Evolutionary conservation across 2,329 filamentous ascomycete genomes (phyloP).

Genomic region (Fusarium haematococcum): DNA sequence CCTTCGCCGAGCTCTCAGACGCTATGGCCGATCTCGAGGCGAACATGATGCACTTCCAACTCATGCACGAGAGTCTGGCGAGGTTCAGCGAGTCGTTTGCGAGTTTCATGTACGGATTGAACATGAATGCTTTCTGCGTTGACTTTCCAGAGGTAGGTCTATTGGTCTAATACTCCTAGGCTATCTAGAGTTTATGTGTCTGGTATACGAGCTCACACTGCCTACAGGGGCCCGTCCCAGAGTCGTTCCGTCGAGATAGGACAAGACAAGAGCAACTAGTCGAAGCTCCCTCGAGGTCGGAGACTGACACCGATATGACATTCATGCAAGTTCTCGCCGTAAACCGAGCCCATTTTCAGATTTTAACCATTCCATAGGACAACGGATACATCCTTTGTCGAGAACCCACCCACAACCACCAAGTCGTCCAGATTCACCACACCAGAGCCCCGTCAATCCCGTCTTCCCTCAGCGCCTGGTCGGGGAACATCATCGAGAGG

Average conservation of each 20-base stretch:
- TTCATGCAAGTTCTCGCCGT: slow-evolving; percentile 74
- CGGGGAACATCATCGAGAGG: slow-evolving; percentile 54
- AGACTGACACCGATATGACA: slow-evolving; percentile 77
- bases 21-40: slow-evolving; percentile 95
- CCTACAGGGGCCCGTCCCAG: slow-evolving; percentile 78
- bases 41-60: slow-evolving; percentile 96
- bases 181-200: neutral
- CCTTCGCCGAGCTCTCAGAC: slow-evolving; percentile 93
- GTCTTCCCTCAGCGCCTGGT: slow-evolving; percentile 55
- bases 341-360: neutral
- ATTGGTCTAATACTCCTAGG: neutral
- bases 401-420: slow-evolving; percentile 76
- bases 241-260: slow-evolving; percentile 80
- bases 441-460: slow-evolving; percentile 58
- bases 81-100: slow-evolving; percentile 97
- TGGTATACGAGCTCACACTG: slow-evolving; percentile 10
- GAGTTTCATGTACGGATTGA: slow-evolving; percentile 93
- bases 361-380: slow-evolving; percentile 67
- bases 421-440: slow-evolving; percentile 62
- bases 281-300: slow-evolving; percentile 44
- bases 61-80: slow-evolving; percentile 94
- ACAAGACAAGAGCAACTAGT: slow-evolving; percentile 63
- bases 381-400: slow-evolving; percentile 90
- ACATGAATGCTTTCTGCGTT: slow-evolving; percentile 99
- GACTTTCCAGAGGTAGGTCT: slow-evolving; percentile 88